A percentile compares a stretch with the other conserved stretches of the same genome.
Evolutionary conservation across 345 rosid species (phyloP).

Genomic region (Jatropha curcas): DNA sequence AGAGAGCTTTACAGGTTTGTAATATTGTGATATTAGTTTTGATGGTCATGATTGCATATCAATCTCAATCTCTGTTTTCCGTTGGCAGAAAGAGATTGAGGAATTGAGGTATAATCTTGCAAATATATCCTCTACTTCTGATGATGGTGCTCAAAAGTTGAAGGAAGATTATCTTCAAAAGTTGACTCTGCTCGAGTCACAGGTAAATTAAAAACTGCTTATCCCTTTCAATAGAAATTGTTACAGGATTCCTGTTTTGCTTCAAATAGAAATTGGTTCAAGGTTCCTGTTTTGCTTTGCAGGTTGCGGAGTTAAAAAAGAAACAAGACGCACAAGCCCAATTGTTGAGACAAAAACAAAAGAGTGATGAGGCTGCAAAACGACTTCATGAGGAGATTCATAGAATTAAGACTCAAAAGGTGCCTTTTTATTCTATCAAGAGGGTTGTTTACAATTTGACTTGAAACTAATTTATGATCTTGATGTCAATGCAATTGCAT

Average conservation of each 20-base stretch:
- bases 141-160: slow-evolving; percentile 76
- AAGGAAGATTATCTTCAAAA: slow-evolving; percentile 89
- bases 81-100: slow-evolving; percentile 85
- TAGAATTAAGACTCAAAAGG: slow-evolving; percentile 86
- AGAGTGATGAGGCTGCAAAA: slow-evolving; percentile 87
- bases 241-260: slow-evolving; percentile 10
- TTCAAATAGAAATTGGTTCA: background rate
- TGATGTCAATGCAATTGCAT: slow-evolving; percentile 13
- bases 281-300: slow-evolving; percentile 18
- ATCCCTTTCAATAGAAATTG: slow-evolving; percentile 8
- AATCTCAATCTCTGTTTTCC: slow-evolving; percentile 15
- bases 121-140: slow-evolving; percentile 70
- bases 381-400: slow-evolving; percentile 89
- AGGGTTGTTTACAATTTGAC: background rate
- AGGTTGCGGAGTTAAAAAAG: slow-evolving; percentile 89
- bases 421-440: slow-evolving; percentile 21
- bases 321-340: slow-evolving; percentile 98
- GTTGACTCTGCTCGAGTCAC: slow-evolving; percentile 81
- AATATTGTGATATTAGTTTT: background rate
- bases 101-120: slow-evolving; percentile 69
- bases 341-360: slow-evolving; percentile 90
- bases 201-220: slow-evolving; percentile 46
- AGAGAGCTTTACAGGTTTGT: slow-evolving; percentile 73
- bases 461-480: background rate
- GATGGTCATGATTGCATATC: background rate